Conservation (phyloP, 2,329 filamentous ascomycete genomes). For the Fusarium sublunatum region DNA sequence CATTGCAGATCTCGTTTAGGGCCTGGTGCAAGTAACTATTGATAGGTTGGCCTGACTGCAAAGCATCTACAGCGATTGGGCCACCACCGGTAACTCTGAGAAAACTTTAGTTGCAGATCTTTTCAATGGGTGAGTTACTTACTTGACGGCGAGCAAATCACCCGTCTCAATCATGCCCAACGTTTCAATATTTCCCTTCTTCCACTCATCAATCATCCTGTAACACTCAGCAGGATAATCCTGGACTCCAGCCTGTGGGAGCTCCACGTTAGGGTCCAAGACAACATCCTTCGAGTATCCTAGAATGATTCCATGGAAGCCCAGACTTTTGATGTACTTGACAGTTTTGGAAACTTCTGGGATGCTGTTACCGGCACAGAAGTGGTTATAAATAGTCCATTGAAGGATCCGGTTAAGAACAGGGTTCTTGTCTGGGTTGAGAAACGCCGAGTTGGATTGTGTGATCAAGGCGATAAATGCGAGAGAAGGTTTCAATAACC, state of each 20-base stretch:
- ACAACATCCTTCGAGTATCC: conserved; percentile 64
- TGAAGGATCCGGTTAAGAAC: conserved; percentile 57
- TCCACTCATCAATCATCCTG: conserved; percentile 57
- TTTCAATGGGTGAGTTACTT: conserved; percentile 10
- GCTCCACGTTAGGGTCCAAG: conserved; percentile 45
- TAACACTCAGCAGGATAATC: conserved; percentile 32
- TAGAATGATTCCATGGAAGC: conserved; percentile 64
- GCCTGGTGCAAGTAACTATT: conserved; percentile 55
- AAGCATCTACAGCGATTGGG: conserved; percentile 51
- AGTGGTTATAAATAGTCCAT: conserved; percentile 64
- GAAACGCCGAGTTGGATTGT: conserved; percentile 47
- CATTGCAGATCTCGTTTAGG: conserved; percentile 53
- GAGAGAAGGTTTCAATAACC: conserved; percentile 43
- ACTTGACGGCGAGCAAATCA: conserved; percentile 71
- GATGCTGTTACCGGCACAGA: conserved; percentile 64
- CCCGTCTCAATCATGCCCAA: conserved; percentile 61
- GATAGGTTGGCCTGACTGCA: conserved; percentile 50
- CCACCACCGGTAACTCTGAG: conserved; percentile 57
- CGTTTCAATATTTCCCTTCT: conserved; percentile 63
- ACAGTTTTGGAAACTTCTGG: conserved; percentile 59
- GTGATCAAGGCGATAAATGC: conserved; percentile 41
- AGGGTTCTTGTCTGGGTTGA: conserved; percentile 58
- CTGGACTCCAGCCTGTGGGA: conserved; percentile 4
- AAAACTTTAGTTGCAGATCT: not conserved
- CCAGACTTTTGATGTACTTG: conserved; percentile 58